Base-by-base conservation (phyloP, 2,329 filamentous ascomycete genomes). In the Paraconiothyrium brasiliense region DNA sequence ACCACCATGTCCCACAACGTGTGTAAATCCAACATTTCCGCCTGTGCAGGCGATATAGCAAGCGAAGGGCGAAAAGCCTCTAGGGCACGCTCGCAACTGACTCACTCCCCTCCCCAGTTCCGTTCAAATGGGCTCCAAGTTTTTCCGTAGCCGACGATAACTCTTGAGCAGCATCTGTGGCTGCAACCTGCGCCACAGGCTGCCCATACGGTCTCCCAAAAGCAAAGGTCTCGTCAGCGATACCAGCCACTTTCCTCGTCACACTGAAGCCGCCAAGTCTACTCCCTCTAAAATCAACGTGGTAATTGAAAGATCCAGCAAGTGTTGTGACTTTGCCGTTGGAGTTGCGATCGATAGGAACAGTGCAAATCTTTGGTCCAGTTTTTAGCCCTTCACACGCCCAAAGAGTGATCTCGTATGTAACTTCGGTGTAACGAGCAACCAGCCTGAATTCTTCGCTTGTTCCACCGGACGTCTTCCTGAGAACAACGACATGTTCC, bases 331-430 rank as follows among this genome's bases (percentile, higher is more conserved):
- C 2, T 16, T 49, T 32, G 11, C 54, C 54, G 22, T 37, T 24
- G 9, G 44, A 32, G n/a, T 57, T 44, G 20, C 54, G 43, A 32
- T 30, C 32, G n/a, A 59, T 37, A 14, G 46, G 34, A 7, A 54
- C 14, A 3, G 6, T 24, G 32, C 24, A 37, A 5, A 54, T 22
- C n/a, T 43, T 24, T 5, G 16, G 22, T 2, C 48, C 48, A 3
- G 49, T 48, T 20, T 37, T 27, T 4, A 51, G 30, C 10, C 37
- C 16, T 10, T 22, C 20, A 3, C 22, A 14, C 0, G 39, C 27
- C 57, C 57, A 59, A 10, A 59, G 32, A n/a, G 27, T 52, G 20
- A 59, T 54, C 16, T 48, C 57, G 39, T 59, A 35, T 14, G 24
- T 34, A 2, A 48, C 37, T 22, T 59, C 48, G n/a, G 47, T 47